Percentiles rank a stretch among this genome's conserved stretches.
phyloP scores from a whole-genome alignment of 306 rosid species.

The Sicyos baderoa region DNA sequence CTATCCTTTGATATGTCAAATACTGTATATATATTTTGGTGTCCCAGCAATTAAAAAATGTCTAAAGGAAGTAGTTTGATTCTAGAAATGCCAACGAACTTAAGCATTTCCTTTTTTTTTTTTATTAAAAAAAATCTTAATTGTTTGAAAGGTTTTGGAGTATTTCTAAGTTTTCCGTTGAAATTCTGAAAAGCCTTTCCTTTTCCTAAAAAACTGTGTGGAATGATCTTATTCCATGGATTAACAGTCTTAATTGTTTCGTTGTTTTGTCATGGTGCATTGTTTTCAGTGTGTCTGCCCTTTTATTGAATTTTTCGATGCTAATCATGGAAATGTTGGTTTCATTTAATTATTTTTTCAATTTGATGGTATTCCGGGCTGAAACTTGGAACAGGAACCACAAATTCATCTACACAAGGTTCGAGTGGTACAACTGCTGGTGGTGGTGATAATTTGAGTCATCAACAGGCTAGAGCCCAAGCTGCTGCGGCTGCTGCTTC shows the following conservation, averaged over 20 bases:
- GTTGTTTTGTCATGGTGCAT: constrained; percentile 3
- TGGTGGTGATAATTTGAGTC: constrained; percentile 43
- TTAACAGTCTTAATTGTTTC: not conserved
- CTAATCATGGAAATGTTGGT: not conserved
- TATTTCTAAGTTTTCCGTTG: constrained; percentile 1
- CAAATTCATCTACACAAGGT: constrained; percentile 45
- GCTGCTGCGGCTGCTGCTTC: constrained; percentile 93
- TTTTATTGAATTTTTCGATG: not conserved
- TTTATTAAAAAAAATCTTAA: not conserved
- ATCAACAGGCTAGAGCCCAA: constrained; percentile 76
- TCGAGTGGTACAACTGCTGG: constrained; percentile 35
- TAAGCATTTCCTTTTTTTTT: not conserved
- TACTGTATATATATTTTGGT: not conserved
- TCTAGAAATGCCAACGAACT: not conserved
- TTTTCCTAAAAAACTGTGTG: not conserved
- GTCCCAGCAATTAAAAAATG: not conserved
- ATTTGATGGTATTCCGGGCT: not conserved
- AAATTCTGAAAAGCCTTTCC: not conserved
- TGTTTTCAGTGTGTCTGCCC: not conserved
- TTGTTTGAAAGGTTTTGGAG: not conserved
- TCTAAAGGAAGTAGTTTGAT: constrained; percentile 2
- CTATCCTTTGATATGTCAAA: not conserved
- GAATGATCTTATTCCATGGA: not conserved
- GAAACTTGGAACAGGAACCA: constrained; percentile 26
- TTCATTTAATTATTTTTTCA: constrained; percentile 7